These are phyloP conservation scores for Melanogaster broomeanus DNA, from an alignment of 768 basidiomycete species.

Conservation along the genomic window DNA sequence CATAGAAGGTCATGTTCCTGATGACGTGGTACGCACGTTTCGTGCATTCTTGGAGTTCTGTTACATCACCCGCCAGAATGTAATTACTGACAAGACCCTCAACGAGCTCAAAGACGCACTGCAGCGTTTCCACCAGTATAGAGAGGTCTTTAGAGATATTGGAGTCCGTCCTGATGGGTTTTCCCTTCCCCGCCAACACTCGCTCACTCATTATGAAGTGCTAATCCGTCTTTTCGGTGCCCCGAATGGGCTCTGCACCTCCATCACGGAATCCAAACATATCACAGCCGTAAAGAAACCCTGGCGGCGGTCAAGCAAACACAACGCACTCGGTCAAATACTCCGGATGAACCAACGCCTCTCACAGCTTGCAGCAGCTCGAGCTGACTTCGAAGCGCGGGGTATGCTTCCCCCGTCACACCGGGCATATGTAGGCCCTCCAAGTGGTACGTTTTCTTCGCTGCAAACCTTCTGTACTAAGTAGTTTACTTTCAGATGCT, in stretches of 20 bases:
- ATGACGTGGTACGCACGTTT: too few relatives aligned
- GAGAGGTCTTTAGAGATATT: constrained; percentile 14
- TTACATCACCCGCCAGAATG: constrained; percentile 25
- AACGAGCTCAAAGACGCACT: constrained; percentile 17
- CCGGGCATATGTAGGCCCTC: too few relatives aligned
- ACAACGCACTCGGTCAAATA: constrained; percentile 29
- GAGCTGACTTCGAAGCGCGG: too few relatives aligned
- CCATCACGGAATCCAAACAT: constrained; percentile 37
- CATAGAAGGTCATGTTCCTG: constrained; percentile 21
- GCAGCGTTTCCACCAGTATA: constrained; percentile 19
- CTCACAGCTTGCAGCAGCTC: too few relatives aligned
- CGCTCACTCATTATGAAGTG: constrained; percentile 26
- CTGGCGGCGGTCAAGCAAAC: constrained; percentile 28
- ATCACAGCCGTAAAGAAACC: constrained; percentile 38
- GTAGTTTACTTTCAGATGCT: too few relatives aligned
- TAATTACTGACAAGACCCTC: constrained; percentile 21
- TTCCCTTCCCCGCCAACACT: constrained; percentile 33
- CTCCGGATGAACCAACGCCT: constrained; percentile 26
- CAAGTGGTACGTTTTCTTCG: too few relatives aligned
- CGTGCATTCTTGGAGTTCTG: too few relatives aligned
- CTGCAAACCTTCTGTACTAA: too few relatives aligned
- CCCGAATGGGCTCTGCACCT: constrained; percentile 37
- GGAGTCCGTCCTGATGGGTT: constrained; percentile 18
- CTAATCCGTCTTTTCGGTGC: constrained; percentile 29
- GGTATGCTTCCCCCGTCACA: too few relatives aligned